Conservation (phyloP, 202 grass and related monocot species). For the Cymbopogon flexuosus region DNA sequence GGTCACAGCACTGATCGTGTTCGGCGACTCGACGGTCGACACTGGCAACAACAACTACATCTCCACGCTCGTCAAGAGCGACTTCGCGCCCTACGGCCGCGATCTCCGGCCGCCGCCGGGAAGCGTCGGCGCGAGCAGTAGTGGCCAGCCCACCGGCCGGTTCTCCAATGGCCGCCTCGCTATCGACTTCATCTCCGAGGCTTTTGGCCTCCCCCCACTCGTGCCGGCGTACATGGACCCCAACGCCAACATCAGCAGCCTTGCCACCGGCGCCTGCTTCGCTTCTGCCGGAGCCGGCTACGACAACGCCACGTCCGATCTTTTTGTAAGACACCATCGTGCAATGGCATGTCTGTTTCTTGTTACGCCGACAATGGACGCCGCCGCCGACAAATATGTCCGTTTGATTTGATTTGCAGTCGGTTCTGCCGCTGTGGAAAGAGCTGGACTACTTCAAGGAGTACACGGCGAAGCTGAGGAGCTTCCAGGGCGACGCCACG, state of each 20-base stretch:
- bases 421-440: constrained; percentile 54
- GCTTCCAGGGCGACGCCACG: constrained; percentile 45
- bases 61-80: constrained; percentile 49
- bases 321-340: constrained; percentile 44
- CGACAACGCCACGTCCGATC: constrained; percentile 61
- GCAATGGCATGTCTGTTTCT: background rate
- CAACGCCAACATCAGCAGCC: constrained; percentile 24
- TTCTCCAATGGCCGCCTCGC: constrained; percentile 79
- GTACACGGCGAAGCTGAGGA: constrained; percentile 46
- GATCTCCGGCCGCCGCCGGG: constrained; percentile 14
- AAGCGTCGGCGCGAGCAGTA: background rate
- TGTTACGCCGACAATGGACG: background rate
- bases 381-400: background rate
- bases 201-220: constrained; percentile 44
- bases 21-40: constrained; percentile 76
- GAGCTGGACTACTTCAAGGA: constrained; percentile 71
- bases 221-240: constrained; percentile 62
- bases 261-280: constrained; percentile 54
- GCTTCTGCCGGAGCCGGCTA: constrained; percentile 71
- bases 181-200: constrained; percentile 62
- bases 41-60: constrained; percentile 73
- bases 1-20: constrained; percentile 57
- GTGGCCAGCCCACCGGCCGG: constrained; percentile 34
- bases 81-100: constrained; percentile 59
- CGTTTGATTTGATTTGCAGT: background rate